phyloP scores from a whole-genome alignment of 2,329 filamentous ascomycete species.

The Juglanconis sp. region DNA sequence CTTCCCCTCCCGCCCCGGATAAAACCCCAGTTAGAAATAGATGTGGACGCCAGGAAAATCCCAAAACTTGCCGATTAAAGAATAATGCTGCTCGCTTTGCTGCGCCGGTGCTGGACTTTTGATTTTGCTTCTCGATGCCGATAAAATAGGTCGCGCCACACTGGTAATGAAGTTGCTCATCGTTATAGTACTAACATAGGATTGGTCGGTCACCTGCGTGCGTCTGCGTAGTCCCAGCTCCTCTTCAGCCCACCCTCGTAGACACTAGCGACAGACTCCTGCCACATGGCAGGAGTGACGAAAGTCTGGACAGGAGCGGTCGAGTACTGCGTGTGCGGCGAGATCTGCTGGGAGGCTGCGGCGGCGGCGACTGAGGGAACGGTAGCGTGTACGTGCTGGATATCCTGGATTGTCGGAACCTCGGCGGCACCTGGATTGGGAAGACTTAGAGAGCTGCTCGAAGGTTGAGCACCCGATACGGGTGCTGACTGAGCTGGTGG shows the following conservation, averaged over 20 bases:
- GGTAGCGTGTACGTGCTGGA: constrained; percentile 44
- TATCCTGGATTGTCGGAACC: constrained; percentile 51
- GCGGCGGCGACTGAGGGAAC: constrained; percentile 44
- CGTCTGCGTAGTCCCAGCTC: constrained; percentile 55
- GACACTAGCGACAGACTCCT: constrained; percentile 66
- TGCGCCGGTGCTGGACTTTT: not conserved
- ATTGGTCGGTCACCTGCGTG: constrained; percentile 25
- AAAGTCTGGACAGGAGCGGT: constrained; percentile 54
- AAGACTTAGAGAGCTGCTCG: constrained; percentile 51
- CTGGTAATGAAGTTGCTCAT: not conserved
- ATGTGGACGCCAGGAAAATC: not conserved
- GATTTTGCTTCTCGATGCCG: not conserved
- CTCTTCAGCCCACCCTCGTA: constrained; percentile 65
- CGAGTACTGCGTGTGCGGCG: constrained; percentile 48
- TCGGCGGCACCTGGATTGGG: constrained; percentile 52
- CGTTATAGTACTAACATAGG: not conserved
- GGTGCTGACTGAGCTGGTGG: constrained; percentile 47
- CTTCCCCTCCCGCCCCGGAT: constrained; percentile 4
- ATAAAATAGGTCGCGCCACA: not conserved
- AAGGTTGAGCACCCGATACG: constrained; percentile 37
- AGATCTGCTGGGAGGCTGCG: constrained; percentile 27
- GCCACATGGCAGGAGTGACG: constrained; percentile 71
- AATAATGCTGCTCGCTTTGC: not conserved
- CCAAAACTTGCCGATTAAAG: constrained; percentile 9
- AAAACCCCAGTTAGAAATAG: not conserved